These are phyloP conservation scores for Alternaria conjuncta DNA, from an alignment of 2,329 filamentous ascomycete species.

Conservation along the genomic window DNA sequence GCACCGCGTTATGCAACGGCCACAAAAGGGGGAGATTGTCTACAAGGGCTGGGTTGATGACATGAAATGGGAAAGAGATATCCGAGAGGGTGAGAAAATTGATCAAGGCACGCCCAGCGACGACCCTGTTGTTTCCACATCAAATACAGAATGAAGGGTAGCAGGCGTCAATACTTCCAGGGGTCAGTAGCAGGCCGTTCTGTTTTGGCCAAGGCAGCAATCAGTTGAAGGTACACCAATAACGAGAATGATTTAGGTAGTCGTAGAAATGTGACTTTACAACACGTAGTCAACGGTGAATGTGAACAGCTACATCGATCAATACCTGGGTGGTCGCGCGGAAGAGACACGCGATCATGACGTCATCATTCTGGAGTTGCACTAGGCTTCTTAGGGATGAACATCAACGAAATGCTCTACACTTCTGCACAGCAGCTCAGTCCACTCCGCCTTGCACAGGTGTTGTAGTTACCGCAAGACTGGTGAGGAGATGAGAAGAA, in stretches of 20 bases:
- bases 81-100: neutral
- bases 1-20: neutral
- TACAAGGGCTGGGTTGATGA: neutral
- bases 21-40: neutral
- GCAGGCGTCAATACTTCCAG: neutral
- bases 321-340: neutral
- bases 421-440: neutral
- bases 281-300: neutral
- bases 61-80: neutral
- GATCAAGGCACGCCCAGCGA: neutral
- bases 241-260: no score
- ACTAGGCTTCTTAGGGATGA: neutral
- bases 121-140: neutral
- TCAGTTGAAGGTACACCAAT: neutral
- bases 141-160: neutral
- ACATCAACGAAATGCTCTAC: neutral
- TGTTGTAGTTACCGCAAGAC: neutral
- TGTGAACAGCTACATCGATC: neutral
- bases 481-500: neutral
- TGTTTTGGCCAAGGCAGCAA: neutral
- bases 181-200: neutral
- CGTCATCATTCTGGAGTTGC: neutral
- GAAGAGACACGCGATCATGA: neutral
- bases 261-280: neutral
- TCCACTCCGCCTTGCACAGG: neutral